Conservation (phyloP, 768 basidiomycete species). For the Suillus bovinus region DNA sequence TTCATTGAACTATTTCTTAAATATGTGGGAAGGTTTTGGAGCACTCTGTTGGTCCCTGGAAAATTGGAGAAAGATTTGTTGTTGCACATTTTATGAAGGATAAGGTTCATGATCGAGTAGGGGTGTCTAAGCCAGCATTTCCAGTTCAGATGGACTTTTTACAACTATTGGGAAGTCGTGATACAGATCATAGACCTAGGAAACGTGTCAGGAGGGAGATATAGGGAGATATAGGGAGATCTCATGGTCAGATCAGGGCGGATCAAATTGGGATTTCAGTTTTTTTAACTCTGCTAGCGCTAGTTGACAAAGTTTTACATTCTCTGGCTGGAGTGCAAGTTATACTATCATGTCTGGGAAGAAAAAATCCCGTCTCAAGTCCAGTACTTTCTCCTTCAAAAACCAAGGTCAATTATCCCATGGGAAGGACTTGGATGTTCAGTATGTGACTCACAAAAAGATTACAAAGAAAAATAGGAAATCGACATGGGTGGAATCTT, state of each 20-base stretch:
- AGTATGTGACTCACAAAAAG: not conserved
- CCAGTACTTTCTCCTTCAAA: not conserved
- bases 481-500: not conserved
- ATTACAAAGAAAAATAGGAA: not conserved
- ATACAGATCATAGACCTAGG: not conserved
- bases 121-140: too few relatives aligned
- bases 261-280: not conserved
- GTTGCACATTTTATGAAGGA: too few relatives aligned
- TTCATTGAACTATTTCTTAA: too few relatives aligned
- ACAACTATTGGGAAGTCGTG: not conserved
- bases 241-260: not conserved
- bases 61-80: too few relatives aligned
- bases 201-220: not conserved
- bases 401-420: not conserved
- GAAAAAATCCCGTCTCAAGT: not conserved
- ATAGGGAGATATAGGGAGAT: too few relatives aligned
- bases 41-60: too few relatives aligned
- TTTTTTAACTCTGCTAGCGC: too few relatives aligned
- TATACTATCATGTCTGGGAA: not conserved
- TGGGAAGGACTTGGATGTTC: not conserved
- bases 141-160: too few relatives aligned
- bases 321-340: too few relatives aligned
- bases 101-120: too few relatives aligned
- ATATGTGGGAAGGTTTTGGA: too few relatives aligned
- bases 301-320: too few relatives aligned